Conservation (phyloP, 768 basidiomycete genomes). For the Xanthoconium stramineum region DNA sequence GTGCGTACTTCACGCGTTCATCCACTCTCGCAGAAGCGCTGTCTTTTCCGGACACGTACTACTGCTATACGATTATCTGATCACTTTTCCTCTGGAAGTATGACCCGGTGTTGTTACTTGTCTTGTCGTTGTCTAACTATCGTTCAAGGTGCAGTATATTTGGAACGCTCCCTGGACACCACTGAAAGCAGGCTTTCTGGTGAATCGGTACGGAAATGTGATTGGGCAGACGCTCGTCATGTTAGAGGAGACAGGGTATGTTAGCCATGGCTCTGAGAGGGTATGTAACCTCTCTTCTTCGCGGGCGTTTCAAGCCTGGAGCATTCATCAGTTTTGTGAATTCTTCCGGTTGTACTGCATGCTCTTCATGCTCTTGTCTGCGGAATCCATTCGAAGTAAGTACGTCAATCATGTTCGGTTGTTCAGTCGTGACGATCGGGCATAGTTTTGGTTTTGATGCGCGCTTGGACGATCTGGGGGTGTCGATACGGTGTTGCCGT, state of each 20-base stretch:
- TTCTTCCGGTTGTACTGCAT: not conserved
- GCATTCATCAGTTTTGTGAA: slow-evolving; percentile 10
- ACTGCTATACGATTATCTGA: not conserved
- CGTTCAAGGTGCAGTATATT: slow-evolving; percentile 11
- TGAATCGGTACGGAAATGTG: slow-evolving; percentile 17
- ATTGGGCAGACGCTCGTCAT: slow-evolving; percentile 15
- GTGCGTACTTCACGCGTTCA: not conserved
- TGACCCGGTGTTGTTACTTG: not conserved
- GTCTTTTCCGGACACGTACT: not conserved
- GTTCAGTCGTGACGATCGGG: not conserved
- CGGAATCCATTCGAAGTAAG: slow-evolving; percentile 24
- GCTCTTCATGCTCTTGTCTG: slow-evolving; percentile 5
- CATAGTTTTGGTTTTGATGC: slow-evolving; percentile 23
- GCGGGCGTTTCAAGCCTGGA: not conserved
- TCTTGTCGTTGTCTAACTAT: not conserved
- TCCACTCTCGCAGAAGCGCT: not conserved
- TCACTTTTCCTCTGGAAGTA: not conserved
- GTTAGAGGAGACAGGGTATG: slow-evolving; percentile 20
- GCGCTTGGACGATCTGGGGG: slow-evolving; percentile 23
- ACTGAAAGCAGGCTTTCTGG: slow-evolving; percentile 12
- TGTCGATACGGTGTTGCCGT: not conserved
- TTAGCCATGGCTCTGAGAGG: slow-evolving; percentile 8
- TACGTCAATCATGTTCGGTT: not conserved
- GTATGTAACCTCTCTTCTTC: slow-evolving; percentile 3
- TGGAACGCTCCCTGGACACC: slow-evolving; percentile 18